Evolutionary conservation across 176 grass and related monocot species (phyloP).

Genomic region (Oryza meyeriana): DNA sequence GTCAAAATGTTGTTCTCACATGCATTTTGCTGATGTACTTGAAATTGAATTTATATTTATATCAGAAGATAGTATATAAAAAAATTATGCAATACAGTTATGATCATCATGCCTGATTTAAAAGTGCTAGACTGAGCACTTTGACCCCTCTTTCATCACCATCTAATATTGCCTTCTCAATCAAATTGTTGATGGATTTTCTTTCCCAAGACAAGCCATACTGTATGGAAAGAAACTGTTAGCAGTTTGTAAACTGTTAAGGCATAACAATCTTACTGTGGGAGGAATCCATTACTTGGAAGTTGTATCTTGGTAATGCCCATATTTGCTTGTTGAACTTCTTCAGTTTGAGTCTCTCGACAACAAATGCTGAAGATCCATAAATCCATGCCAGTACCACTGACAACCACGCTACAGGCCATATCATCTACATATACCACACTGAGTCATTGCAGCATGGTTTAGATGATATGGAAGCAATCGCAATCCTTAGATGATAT

Average conservation of each 20-base stretch:
- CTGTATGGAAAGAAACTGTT: slow-evolving; percentile 44
- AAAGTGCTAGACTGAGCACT: slow-evolving; percentile 78
- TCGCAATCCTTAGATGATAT: slow-evolving; percentile 74
- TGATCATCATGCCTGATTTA: slow-evolving; percentile 64
- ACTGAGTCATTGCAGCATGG: slow-evolving; percentile 53
- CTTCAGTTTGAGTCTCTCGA: slow-evolving; percentile 65
- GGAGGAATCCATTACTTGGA: slow-evolving; percentile 50
- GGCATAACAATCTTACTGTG: neutral
- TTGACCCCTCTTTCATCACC: slow-evolving; percentile 63
- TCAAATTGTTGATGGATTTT: slow-evolving; percentile 71
- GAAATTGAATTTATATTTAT: neutral
- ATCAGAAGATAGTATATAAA: neutral
- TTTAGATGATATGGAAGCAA: slow-evolving; percentile 74
- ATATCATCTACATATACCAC: slow-evolving; percentile 62
- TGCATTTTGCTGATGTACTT: neutral
- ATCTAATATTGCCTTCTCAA: slow-evolving; percentile 85
- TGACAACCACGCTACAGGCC: slow-evolving; percentile 53
- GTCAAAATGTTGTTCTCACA: neutral
- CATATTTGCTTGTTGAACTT: slow-evolving; percentile 81
- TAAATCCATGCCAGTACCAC: slow-evolving; percentile 66
- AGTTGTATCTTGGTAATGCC: slow-evolving; percentile 87
- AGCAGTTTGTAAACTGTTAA: slow-evolving; percentile 17
- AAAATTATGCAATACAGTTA: neutral
- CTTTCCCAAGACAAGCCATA: slow-evolving; percentile 63
- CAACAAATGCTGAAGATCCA: slow-evolving; percentile 65